phyloP scores from a whole-genome alignment of 2,329 filamentous ascomycete genomes.

The Sclerotinia sclerotiorum region DNA sequence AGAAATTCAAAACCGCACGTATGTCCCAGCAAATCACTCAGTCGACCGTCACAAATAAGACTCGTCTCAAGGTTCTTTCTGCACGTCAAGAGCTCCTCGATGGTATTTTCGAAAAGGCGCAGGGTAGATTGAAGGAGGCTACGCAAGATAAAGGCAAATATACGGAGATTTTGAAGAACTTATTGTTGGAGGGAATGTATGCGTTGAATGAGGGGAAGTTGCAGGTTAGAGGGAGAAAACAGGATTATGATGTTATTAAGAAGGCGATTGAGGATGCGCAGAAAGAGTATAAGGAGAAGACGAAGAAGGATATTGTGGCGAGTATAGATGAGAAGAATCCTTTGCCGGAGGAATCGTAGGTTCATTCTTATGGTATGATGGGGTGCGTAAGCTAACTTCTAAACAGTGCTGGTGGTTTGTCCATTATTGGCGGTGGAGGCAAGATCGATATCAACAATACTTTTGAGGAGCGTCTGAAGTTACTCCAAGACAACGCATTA shows the following conservation, averaged over 20 bases:
- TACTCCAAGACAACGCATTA: constrained; percentile 81
- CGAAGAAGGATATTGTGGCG: constrained; percentile 67
- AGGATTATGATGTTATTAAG: constrained; percentile 72
- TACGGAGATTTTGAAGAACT: constrained; percentile 69
- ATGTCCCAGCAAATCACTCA: constrained; percentile 99
- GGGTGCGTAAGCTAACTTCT: constrained; percentile 20
- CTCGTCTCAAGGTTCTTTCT: constrained; percentile 80
- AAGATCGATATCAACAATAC: constrained; percentile 99
- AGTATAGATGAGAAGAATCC: constrained; percentile 76
- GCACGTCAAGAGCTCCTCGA: constrained; percentile 91
- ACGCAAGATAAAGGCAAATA: constrained; percentile 73
- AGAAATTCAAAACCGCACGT: constrained; percentile 98
- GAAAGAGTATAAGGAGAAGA: constrained; percentile 80
- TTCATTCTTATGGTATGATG: constrained; percentile 33
- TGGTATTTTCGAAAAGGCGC: constrained; percentile 78
- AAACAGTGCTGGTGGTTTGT: constrained; percentile 75
- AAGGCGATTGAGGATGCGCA: constrained; percentile 75
- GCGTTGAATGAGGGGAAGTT: constrained; percentile 80
- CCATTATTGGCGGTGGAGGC: constrained; percentile 76
- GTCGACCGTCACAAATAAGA: constrained; percentile 95
- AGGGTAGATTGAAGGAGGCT: constrained; percentile 66
- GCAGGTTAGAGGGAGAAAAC: constrained; percentile 72
- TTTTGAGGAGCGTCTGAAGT: constrained; percentile 82
- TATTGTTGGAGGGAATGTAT: constrained; percentile 89
- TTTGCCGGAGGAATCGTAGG: constrained; percentile 81